Percentiles rank a stretch among this genome's conserved stretches.
Conservation (phyloP, 805 yeast genomes). For the Schwanniomyces sp. region DNA sequence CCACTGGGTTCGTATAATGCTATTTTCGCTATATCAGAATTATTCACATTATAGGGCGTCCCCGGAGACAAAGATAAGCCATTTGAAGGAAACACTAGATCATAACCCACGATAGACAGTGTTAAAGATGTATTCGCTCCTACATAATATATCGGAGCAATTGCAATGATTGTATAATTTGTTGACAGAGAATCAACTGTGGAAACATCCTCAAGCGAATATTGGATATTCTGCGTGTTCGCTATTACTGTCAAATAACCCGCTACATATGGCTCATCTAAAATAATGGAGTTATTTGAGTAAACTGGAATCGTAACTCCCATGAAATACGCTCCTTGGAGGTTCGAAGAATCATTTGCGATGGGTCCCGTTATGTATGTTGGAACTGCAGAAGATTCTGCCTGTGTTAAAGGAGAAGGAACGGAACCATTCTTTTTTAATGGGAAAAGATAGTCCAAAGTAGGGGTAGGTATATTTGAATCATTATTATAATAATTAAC, state of each 20-base stretch:
- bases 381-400: slow-evolving; percentile 3
- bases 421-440: slow-evolving; percentile 45
- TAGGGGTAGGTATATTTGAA: slow-evolving; percentile 22
- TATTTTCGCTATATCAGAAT: slow-evolving; percentile 23
- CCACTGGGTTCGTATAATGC: slow-evolving; percentile 30
- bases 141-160: slow-evolving; percentile 25
- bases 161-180: slow-evolving; percentile 34
- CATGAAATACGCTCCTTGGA: slow-evolving; percentile 48
- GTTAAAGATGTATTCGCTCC: slow-evolving; percentile 20
- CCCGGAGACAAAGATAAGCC: slow-evolving; percentile 28
- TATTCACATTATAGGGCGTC: slow-evolving; percentile 22
- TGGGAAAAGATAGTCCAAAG: slow-evolving; percentile 47
- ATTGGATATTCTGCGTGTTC: slow-evolving; percentile 30
- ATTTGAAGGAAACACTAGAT: slow-evolving; percentile 5
- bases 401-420: slow-evolving; percentile 10
- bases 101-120: slow-evolving; percentile 46
- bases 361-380: slow-evolving; percentile 66
- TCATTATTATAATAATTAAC: slow-evolving; percentile 29
- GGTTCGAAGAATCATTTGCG: slow-evolving; percentile 28
- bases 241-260: slow-evolving; percentile 68
- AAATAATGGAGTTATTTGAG: slow-evolving; percentile 67
- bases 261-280: slow-evolving; percentile 53
- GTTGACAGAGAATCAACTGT: slow-evolving; percentile 5
- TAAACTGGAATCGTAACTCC: slow-evolving; percentile 78
- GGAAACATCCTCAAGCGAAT: slow-evolving; percentile 23